These are phyloP conservation scores for Alternaria burnsii DNA, from an alignment of 2,329 filamentous ascomycete genomes.

Conservation along the genomic window DNA sequence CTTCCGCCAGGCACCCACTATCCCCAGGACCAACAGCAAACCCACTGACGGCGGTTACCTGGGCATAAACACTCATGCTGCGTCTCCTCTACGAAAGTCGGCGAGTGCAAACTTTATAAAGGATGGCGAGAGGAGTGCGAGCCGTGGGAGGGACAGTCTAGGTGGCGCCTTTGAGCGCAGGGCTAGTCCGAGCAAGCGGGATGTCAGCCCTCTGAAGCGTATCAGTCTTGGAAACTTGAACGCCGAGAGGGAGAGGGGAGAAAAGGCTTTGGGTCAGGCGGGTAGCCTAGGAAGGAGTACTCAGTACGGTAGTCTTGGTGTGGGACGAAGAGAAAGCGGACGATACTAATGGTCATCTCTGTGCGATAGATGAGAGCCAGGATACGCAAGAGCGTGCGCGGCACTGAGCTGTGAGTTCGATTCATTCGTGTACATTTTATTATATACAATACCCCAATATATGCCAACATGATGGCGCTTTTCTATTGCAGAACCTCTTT, in stretches of 20 bases:
- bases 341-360: constrained; percentile 18
- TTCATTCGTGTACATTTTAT: constrained; percentile 3
- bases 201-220: constrained; percentile 56
- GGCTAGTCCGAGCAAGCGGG: constrained; percentile 47
- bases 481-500: background rate
- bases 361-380: background rate
- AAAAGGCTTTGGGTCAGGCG: constrained; percentile 22
- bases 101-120: constrained; percentile 64
- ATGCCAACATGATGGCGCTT: background rate
- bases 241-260: constrained; percentile 12
- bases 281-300: constrained; percentile 29
- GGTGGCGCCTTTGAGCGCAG: constrained; percentile 37
- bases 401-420: background rate
- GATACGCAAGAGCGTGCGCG: background rate
- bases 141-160: constrained; percentile 27
- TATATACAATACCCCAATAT: constrained; percentile 10
- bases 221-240: constrained; percentile 48
- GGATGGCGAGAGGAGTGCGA: constrained; percentile 33
- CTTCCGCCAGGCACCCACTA: constrained; percentile 61
- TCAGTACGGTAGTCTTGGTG: constrained; percentile 37
- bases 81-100: constrained; percentile 84
- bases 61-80: constrained; percentile 80
- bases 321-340: constrained; percentile 41
- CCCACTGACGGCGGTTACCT: constrained; percentile 75
- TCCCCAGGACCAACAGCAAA: constrained; percentile 57